Percentiles rank a stretch among this genome's conserved stretches.
These are phyloP conservation scores for Diaporthe sp. DNA, from an alignment of 2,329 filamentous ascomycete species.

Conservation along the genomic window DNA sequence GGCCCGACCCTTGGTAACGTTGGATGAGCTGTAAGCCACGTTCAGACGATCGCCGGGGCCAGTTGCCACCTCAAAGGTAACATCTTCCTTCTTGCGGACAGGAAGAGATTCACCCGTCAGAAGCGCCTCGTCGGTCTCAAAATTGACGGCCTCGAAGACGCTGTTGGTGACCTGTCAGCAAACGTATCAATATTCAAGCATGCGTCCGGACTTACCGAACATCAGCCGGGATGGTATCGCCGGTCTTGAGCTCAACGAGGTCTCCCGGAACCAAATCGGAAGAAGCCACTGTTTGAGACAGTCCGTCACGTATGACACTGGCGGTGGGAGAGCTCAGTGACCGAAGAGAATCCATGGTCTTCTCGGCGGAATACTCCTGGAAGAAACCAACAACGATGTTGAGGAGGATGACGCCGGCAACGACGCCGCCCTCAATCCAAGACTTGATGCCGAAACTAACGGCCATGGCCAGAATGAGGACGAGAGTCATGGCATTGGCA, in stretches of 20 bases:
- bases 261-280: slow-evolving; percentile 67
- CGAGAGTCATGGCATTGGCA: slow-evolving; percentile 72
- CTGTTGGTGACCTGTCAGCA: slow-evolving; percentile 34
- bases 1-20: slow-evolving; percentile 70
- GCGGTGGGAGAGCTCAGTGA: slow-evolving; percentile 58
- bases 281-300: slow-evolving; percentile 59
- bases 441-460: slow-evolving; percentile 61
- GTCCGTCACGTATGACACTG: slow-evolving; percentile 60
- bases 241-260: slow-evolving; percentile 63
- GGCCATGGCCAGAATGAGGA: slow-evolving; percentile 60
- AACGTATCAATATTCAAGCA: background rate
- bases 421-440: slow-evolving; percentile 65
- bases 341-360: slow-evolving; percentile 63
- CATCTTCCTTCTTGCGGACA: slow-evolving; percentile 60
- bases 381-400: slow-evolving; percentile 65
- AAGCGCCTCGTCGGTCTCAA: slow-evolving; percentile 70
- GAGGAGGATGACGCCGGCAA: slow-evolving; percentile 60
- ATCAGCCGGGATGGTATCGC: slow-evolving; percentile 55
- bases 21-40: slow-evolving; percentile 70
- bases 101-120: slow-evolving; percentile 72
- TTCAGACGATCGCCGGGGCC: slow-evolving; percentile 71
- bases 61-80: slow-evolving; percentile 60
- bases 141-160: slow-evolving; percentile 62
- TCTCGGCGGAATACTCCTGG: slow-evolving; percentile 63
- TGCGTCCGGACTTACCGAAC: slow-evolving; percentile 40